Conservation (phyloP, 371 early-diverging fungal genomes). For the Mucor velutinosus region DNA sequence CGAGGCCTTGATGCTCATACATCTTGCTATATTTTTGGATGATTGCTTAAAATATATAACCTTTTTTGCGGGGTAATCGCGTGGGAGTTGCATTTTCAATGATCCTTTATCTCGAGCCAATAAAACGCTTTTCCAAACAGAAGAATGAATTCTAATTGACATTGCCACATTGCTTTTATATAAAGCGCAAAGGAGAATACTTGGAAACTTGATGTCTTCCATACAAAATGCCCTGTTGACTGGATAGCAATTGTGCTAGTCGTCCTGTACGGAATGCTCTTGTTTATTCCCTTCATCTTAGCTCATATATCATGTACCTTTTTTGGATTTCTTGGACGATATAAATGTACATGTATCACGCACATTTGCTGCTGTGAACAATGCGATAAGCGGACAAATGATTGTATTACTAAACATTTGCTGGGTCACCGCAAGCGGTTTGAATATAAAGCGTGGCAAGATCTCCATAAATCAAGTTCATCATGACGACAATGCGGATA, state of each 20-base stretch:
- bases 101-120: slow-evolving; percentile 15
- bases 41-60: slow-evolving; percentile 7
- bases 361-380: background rate
- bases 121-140: background rate
- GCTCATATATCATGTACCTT: background rate
- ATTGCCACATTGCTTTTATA: background rate
- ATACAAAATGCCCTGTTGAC: background rate
- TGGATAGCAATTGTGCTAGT: background rate
- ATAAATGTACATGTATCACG: background rate
- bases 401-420: background rate
- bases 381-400: background rate
- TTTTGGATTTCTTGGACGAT: background rate
- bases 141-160: background rate
- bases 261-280: background rate
- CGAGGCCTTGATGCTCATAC: background rate
- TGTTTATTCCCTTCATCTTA: background rate
- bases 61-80: slow-evolving; percentile 18
- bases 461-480: background rate
- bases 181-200: background rate
- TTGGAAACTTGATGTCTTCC: background rate
- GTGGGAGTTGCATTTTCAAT: slow-evolving; percentile 1
- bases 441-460: background rate
- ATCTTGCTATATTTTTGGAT: background rate
- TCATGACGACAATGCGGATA: background rate
- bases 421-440: background rate